Evolutionary conservation across 2,329 filamentous ascomycete species (phyloP).

Genomic region (Aureobasidium mangrovei): DNA sequence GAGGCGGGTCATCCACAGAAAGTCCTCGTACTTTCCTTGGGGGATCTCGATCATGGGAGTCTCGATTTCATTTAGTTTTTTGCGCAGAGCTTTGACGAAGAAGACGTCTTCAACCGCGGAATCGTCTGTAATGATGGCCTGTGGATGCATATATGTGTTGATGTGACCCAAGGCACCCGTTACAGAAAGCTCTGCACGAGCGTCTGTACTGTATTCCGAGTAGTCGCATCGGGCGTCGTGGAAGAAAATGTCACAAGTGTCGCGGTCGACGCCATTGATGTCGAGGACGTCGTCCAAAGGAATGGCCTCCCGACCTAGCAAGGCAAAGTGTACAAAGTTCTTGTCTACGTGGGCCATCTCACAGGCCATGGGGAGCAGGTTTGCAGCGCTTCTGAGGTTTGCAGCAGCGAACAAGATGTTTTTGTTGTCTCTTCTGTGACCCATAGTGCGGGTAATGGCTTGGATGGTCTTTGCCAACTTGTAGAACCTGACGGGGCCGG

Average conservation of each 20-base stretch:
- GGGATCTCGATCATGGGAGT: slow-evolving; percentile 71
- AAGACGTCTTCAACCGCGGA: slow-evolving; percentile 57
- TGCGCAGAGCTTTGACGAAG: slow-evolving; percentile 53
- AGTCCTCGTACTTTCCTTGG: slow-evolving; percentile 48
- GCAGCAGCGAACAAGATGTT: slow-evolving; percentile 75
- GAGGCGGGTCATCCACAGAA: slow-evolving; percentile 70
- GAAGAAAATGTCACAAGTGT: slow-evolving; percentile 56
- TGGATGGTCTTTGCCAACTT: slow-evolving; percentile 56
- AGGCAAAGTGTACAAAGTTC: slow-evolving; percentile 71
- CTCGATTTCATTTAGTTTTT: slow-evolving; percentile 43
- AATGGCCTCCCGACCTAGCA: slow-evolving; percentile 67
- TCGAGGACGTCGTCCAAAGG: slow-evolving; percentile 58
- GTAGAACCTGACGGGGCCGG: slow-evolving; percentile 62
- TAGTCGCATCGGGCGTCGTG: slow-evolving; percentile 72
- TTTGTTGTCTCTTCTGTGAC: slow-evolving; percentile 46
- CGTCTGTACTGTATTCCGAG: slow-evolving; percentile 58
- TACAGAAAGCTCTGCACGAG: slow-evolving; percentile 57
- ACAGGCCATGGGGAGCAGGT: slow-evolving; percentile 73
- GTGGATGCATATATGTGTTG: slow-evolving; percentile 64
- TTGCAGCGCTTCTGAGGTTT: slow-evolving; percentile 61
- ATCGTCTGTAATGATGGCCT: slow-evolving; percentile 65
- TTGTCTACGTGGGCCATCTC: slow-evolving; percentile 64
- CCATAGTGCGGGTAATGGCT: slow-evolving; percentile 46
- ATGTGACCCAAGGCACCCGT: slow-evolving; percentile 62
- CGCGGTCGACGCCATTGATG: slow-evolving; percentile 68